Evolutionary conservation across 148 eudicot genomes (phyloP).

Genomic region (Arbutus unedo): DNA sequence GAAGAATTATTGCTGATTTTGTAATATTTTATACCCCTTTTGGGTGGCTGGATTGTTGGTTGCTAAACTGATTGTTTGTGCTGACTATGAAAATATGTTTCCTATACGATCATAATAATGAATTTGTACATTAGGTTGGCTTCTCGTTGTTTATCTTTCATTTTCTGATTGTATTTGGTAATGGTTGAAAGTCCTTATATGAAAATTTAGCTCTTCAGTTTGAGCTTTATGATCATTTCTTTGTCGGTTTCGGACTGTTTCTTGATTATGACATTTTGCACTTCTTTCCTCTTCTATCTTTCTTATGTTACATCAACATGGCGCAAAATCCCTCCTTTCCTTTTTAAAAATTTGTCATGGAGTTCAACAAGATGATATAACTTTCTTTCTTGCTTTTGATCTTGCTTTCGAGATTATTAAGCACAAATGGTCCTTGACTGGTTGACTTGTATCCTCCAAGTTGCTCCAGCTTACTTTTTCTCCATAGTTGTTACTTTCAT

Average conservation of each 20-base stretch:
- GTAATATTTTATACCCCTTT: neutral
- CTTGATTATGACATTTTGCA: neutral
- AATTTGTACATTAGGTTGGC: neutral
- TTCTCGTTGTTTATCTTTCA: neutral
- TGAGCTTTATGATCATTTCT: neutral
- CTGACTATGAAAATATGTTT: neutral
- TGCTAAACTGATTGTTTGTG: conserved; percentile 1
- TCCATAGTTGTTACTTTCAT: neutral
- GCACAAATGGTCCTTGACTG: neutral
- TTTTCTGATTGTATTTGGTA: neutral
- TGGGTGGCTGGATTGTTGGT: conserved; percentile 13
- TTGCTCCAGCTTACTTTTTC: neutral
- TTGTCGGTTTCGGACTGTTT: conserved; percentile 2
- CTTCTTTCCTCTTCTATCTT: neutral
- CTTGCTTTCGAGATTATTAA: neutral
- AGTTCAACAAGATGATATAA: neutral
- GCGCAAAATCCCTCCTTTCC: neutral
- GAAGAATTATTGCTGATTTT: conserved; percentile 11
- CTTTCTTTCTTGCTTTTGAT: neutral
- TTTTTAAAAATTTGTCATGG: neutral
- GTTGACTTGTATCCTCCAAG: conserved; percentile 7
- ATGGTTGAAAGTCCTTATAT: neutral
- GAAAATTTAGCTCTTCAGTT: conserved; percentile 1
- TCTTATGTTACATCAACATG: neutral
- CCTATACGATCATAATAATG: neutral